Base-by-base conservation (phyloP, 1,284 basidiomycete species). In the Mycosarcoma mackinlayi region DNA sequence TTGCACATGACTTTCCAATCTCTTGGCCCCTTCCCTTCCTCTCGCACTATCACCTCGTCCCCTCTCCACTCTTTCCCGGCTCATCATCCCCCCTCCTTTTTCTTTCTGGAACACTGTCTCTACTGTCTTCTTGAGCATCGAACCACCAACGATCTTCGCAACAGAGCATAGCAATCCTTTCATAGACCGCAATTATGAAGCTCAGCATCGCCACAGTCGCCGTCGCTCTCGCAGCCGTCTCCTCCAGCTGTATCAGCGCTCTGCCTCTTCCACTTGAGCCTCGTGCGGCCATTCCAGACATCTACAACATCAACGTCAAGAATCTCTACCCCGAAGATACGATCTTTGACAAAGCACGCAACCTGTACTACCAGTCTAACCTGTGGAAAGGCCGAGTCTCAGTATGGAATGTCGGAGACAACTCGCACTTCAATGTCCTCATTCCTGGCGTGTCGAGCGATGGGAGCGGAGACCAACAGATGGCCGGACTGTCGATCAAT, bases 281-380 rank as follows among this genome's bases (percentile, higher is more conserved):
- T 10, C 39, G 63, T 14, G 70, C 74, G 1, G 47, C 58, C 3
- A 31, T 51, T 10, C 68, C 77, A 0, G 76, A 79, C 48, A 35
- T 51, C 30, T 73, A 75, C 55, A 64, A 71, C 46, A 54, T 79
- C 46, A 47, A 68, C 41, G 66, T 77, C 37, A 76, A 72, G 56
- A 66, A 79, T 54, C 65, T 79, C 30, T 69, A 72, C 19, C 79
- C 79, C 1, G 79, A 81, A 63, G 78, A 80, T 44, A 64, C 65
- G 14, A 61, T 76, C 25, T 80, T 69, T 34, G 78, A 81, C 59
- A 44, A 39, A 24, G 61, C 64, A 10, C 75, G 73, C 34, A 53
- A 69, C 44, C 31, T 77, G 9, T 79, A 68, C 59, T 80, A 78
- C 70, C 79, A 78, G 52, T 79, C 77, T 24, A 81, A 80, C 57